phyloP scores from a whole-genome alignment of 2,329 filamentous ascomycete genomes.

The Aquanectria penicillioides region DNA sequence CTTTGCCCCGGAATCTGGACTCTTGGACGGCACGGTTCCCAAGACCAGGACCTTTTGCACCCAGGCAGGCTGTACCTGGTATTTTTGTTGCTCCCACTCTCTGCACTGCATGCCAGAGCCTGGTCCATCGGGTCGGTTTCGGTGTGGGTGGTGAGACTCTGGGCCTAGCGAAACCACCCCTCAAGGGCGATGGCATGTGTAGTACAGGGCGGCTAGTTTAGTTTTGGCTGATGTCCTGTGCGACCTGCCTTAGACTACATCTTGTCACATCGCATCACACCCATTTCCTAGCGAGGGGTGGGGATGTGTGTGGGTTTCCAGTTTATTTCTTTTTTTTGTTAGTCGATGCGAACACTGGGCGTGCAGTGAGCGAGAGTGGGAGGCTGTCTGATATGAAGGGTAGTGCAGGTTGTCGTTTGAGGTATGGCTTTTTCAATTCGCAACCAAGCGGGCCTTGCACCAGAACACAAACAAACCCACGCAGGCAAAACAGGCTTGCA shows the following conservation, averaged over 20 bases:
- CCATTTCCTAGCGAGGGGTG: slow-evolving; percentile 13
- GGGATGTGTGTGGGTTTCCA: slow-evolving; percentile 6
- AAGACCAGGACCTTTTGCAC: too few species aligned
- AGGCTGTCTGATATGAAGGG: too few species aligned
- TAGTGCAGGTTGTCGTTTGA: too few species aligned
- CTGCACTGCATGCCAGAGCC: background rate
- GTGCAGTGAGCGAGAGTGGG: background rate
- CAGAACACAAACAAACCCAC: too few species aligned
- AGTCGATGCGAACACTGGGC: background rate
- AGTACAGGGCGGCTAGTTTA: slow-evolving; percentile 19
- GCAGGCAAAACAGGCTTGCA: too few species aligned
- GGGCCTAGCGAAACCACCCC: background rate
- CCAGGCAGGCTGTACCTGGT: too few species aligned
- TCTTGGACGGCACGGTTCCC: too few species aligned
- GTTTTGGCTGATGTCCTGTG: slow-evolving; percentile 3
- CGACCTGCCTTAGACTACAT: slow-evolving; percentile 20
- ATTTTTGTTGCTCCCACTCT: too few species aligned
- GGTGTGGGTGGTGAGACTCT: slow-evolving; percentile 22
- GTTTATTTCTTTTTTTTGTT: background rate
- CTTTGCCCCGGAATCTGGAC: too few species aligned
- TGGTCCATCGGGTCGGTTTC: slow-evolving; percentile 11
- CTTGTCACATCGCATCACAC: slow-evolving; percentile 23
- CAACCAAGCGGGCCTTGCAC: too few species aligned
- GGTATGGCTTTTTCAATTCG: too few species aligned
- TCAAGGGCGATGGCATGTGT: slow-evolving; percentile 7